Conservation (phyloP, 345 rosid genomes). For the Citrus trifoliata region DNA sequence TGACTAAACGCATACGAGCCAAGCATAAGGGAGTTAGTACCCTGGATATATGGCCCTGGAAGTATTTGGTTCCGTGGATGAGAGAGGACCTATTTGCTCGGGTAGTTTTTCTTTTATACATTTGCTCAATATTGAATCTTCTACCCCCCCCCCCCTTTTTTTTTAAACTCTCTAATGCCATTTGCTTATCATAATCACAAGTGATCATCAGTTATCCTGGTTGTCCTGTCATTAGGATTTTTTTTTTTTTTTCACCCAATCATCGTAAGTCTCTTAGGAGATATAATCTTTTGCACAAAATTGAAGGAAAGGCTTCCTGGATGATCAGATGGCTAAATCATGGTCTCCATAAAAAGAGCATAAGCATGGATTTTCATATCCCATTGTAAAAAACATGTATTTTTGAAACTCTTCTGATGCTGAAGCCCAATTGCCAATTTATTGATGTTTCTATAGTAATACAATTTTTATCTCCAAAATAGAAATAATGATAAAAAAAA, state of each 20-base stretch:
- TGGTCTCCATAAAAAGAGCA: background rate
- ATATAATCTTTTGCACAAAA: background rate
- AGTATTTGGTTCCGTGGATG: conserved; percentile 98
- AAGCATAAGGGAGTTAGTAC: conserved; percentile 73
- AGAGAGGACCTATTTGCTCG: conserved; percentile 88
- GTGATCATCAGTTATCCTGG: background rate
- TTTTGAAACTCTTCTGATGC: background rate
- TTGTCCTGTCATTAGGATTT: background rate
- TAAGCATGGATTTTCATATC: background rate
- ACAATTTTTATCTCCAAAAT: too few relatives aligned
- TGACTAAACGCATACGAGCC: conserved; percentile 62
- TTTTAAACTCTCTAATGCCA: background rate
- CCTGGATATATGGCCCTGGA: conserved; percentile 99
- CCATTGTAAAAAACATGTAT: background rate
- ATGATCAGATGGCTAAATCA: background rate
- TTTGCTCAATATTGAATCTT: background rate
- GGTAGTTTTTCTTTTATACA: conserved; percentile 42
- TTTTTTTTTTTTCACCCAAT: background rate
- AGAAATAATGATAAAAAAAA: too few relatives aligned
- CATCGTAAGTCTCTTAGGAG: background rate
- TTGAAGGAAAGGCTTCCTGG: background rate
- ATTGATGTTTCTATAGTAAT: too few relatives aligned
- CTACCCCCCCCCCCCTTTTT: too few relatives aligned
- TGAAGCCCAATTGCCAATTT: too few relatives aligned
- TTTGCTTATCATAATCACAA: conserved; percentile 7